Base-by-base conservation (phyloP, 768 basidiomycete genomes). In the Podaxis sp. region DNA sequence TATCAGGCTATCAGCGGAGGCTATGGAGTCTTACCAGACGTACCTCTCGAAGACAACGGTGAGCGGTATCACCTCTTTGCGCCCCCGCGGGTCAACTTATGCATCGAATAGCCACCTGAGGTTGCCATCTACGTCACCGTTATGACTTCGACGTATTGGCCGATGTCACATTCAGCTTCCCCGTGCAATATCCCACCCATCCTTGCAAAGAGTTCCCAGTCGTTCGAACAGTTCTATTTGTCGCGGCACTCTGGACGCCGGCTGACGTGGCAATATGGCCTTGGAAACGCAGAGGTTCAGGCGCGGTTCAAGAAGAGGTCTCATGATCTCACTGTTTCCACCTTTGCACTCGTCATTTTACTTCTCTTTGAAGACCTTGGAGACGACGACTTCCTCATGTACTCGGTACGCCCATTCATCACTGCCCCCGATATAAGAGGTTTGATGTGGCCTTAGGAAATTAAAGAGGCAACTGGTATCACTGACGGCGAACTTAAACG, bases 101-200 rank as follows among this genome's bases (percentile, higher is more conserved):
- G 30, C 41, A 2, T 64, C 58, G 8, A 59, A 10, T 68, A 97
- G 94, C 73, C 85, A 8, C 88, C 89, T 2, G 80, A 84, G 3
- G 82, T 96, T 66, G 93, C 96, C 44, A 82, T 98, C 40, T 87
- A 84, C 0, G 94, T 98, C 46, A 95, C 82, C 4, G 90, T 99
- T 54, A 95, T 98, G 86, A 99, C 97, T 0, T 92, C 96, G 1
- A 96, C 95, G 3, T 93, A 92, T 74, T 99, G 97, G 97, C 97
- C 97, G 0, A 90, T 88, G 78, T 80, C 89, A 2, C 84, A 88
- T 63, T 81, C 84, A 2, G 75, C 82, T 10, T 77, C 87, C 2
- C 70, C 86, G 0, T 97, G 93, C 68, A 85, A 77, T 4, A 78
- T 98, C 44, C 88, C 95, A 0, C 72, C 82, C 15, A 74, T 82